Evolutionary conservation across 345 rosid genomes (phyloP), one percentile per base, ranked within the genome.

Genomic region (Euphorbia lathyris): DNA sequence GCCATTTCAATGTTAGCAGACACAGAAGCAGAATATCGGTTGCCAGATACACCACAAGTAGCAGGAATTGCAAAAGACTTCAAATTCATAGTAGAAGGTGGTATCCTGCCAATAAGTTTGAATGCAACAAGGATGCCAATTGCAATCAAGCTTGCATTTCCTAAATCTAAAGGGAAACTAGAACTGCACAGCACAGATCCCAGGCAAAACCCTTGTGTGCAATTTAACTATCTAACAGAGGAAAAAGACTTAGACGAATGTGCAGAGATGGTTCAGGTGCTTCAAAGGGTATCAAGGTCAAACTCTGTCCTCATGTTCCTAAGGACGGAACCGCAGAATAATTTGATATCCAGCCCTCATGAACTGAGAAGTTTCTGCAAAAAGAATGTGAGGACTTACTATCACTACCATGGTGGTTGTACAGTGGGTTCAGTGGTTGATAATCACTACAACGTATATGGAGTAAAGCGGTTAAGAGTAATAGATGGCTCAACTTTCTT

Each of bases 331-430:
- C 72, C 50, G 6, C 76, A 72, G 27, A 72, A 76, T 32, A 86
- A 77, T 12, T 27, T 83, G 51, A 47, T 77, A 72, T 48, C 69
- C 0, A 81, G 81, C 12, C 74, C 57, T 0, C 77, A 71, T 45
- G 88, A 85, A 56, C 77, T 82, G 2, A 69, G 82, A 52, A 63
- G 56, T 40, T 83, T 84, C 74, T 92, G 97, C 83, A 81, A 77
- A 76, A 66, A 78, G 47, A 92, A 88, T 36, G 91, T 87, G 8
- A 75, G 86, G 73, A 92, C 96, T 14, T 90, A 74, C 62, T 86
- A 73, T 66, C 94, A 90, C 64, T 90, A 78, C 58, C 90, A 88
- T 48, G 94, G 96, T 0, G 94, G 94, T 3, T 88, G 92, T 63
- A 48, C 64, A 2, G 72, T 80, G 16, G 96, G 96, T 58, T 80